Base-by-base conservation (phyloP, 257 asterid genomes). In the Jacaranda copaia region DNA sequence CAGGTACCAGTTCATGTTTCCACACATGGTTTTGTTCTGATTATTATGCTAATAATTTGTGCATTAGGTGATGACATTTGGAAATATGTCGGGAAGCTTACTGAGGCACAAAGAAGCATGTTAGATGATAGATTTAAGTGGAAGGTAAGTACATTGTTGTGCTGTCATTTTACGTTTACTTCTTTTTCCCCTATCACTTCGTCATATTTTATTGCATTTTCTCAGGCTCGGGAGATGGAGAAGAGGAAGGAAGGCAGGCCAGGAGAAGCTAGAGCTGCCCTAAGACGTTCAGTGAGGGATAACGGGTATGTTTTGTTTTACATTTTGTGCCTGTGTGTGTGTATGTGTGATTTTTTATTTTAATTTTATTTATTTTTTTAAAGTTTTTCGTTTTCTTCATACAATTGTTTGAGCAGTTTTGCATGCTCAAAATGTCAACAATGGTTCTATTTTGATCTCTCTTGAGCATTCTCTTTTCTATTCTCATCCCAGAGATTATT, bases 81-180 rank as follows among this genome's bases (percentile, higher is more conserved):
- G 99, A 91, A 88, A 82, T 96, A 90, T 81, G 95, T 96, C 39
- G 99, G 97, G 77, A 96, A 89, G 88, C 89, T 96, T 79, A 90
- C 97, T 4, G 98, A 93, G 74, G 98, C 98, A 16, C 99, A 96
- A 80, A 89, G 98, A 84, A 96, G 99, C 84, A 96, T 96, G 99
- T 77, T 96, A 81, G 99, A 96, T 82, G 99, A 96, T 79, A 85
- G 96, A 85, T 96, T 96, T 82, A 96, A 93, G 89, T 93, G 98
- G 97, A 96, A 96, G 98, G 99, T 96, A 75, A 61, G 87, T 69
- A 20, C 25, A 16, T 48, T 45, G 43, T 40, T 45, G 68, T 80
- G 58, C 48, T 56, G 10, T 75, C 14, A 38, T 77, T 64, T 74
- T 46, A 58, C 67, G 12, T 55, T 9, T 52, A 25, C 38, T 49